A percentile compares a stretch with the other conserved stretches of the same genome.
These are phyloP conservation scores for Mycena crocata DNA, from an alignment of 768 basidiomycete species.

Conservation along the genomic window DNA sequence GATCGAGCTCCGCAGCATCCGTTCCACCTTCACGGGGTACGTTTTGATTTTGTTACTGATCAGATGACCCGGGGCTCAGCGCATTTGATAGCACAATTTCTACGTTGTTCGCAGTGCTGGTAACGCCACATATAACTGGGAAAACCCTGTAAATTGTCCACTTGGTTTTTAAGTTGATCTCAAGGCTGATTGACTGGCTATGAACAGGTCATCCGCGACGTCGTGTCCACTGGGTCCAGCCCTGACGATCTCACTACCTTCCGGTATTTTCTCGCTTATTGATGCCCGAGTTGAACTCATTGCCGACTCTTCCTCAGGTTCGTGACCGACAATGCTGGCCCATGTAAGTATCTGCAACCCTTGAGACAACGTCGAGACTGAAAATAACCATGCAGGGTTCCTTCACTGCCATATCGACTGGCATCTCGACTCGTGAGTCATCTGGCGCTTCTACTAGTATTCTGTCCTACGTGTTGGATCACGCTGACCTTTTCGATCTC, in stretches of 20 bases:
- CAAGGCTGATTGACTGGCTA: not conserved
- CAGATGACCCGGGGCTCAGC: not conserved
- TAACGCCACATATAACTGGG: slow-evolving; percentile 18
- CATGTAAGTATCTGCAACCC: slow-evolving; percentile 20
- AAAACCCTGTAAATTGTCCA: not conserved
- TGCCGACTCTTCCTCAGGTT: slow-evolving; percentile 43
- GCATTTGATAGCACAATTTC: slow-evolving; percentile 23
- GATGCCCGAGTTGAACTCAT: not conserved
- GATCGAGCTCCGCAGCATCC: not conserved
- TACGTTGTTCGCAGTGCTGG: slow-evolving; percentile 45
- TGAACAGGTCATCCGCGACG: slow-evolving; percentile 20
- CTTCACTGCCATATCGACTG: slow-evolving; percentile 50
- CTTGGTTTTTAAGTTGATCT: not conserved
- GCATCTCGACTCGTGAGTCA: slow-evolving; percentile 46
- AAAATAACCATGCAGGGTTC: slow-evolving; percentile 44
- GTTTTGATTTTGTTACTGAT: not conserved
- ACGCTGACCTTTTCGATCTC: too few relatives aligned
- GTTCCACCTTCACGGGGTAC: slow-evolving; percentile 20
- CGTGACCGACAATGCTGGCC: slow-evolving; percentile 69
- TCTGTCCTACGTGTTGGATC: not conserved
- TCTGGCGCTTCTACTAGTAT: not conserved
- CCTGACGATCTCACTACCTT: slow-evolving; percentile 6
- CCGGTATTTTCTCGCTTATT: not conserved
- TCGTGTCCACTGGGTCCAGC: not conserved
- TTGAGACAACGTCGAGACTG: not conserved